A percentile compares a stretch with the other conserved stretches of the same genome.
phyloP scores from a whole-genome alignment of 2,329 filamentous ascomycete species.

The Aureobasidium sp. region DNA sequence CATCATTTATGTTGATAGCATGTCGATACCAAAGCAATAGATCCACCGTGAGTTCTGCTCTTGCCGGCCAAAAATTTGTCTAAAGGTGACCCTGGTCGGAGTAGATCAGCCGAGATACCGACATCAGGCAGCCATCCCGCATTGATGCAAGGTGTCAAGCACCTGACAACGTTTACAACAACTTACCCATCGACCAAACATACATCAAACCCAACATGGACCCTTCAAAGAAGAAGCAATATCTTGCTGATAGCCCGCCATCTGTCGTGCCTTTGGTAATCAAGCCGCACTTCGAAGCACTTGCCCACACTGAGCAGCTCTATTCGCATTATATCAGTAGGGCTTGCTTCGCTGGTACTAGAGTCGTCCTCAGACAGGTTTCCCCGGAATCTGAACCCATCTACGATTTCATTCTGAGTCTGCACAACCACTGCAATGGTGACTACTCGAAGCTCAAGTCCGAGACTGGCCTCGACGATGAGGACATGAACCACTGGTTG shows the following conservation, averaged over 20 bases:
- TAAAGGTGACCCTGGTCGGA: background rate
- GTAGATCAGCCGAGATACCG: background rate
- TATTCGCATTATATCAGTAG: slow-evolving; percentile 52
- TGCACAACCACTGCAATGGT: slow-evolving; percentile 40
- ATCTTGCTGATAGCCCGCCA: slow-evolving; percentile 84
- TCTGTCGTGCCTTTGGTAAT: slow-evolving; percentile 82
- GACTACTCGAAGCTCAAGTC: slow-evolving; percentile 40
- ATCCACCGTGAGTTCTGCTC: background rate
- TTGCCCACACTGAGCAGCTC: slow-evolving; percentile 63
- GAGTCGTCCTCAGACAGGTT: slow-evolving; percentile 45
- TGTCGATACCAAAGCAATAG: background rate
- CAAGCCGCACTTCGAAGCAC: slow-evolving; percentile 80
- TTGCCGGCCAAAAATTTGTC: background rate
- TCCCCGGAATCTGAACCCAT: slow-evolving; percentile 44
- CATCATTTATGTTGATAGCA: background rate
- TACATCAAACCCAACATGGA: slow-evolving; percentile 28
- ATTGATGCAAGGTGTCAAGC: slow-evolving; percentile 7
- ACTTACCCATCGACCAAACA: background rate
- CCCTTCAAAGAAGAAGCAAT: slow-evolving; percentile 50
- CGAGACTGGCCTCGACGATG: slow-evolving; percentile 33
- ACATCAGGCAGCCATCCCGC: background rate
- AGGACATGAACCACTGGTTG: slow-evolving; percentile 32
- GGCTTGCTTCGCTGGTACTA: slow-evolving; percentile 40
- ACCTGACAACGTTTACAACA: background rate
- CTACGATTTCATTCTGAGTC: slow-evolving; percentile 46